phyloP scores from a whole-genome alignment of 2,329 filamentous ascomycete species.

The Magnaporthiopsis rhizophila region DNA sequence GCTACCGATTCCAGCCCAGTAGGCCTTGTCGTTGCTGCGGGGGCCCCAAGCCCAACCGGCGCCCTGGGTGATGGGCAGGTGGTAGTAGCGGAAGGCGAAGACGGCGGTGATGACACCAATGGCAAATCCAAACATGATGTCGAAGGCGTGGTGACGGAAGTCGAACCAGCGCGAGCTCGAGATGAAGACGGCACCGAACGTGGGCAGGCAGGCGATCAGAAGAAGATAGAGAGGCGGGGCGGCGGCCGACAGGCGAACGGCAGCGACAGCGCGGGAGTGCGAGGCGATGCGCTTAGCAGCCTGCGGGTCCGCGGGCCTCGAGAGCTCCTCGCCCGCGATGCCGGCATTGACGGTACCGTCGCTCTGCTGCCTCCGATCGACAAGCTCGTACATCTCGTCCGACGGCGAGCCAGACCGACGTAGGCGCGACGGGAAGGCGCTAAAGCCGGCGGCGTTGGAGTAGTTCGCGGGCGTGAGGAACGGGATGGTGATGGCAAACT shows the following conservation, averaged over 20 bases:
- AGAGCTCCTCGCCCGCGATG: slow-evolving; percentile 18
- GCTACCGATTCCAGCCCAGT: slow-evolving; percentile 65
- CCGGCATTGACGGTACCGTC: slow-evolving; percentile 12
- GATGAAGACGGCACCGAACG: slow-evolving; percentile 71
- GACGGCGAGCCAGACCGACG: slow-evolving; percentile 32
- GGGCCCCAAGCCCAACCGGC: slow-evolving; percentile 88
- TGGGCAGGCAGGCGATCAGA: slow-evolving; percentile 59
- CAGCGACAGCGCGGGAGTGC: slow-evolving; percentile 33
- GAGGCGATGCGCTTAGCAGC: slow-evolving; percentile 22
- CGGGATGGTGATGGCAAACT: slow-evolving; percentile 67
- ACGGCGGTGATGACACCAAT: slow-evolving; percentile 66
- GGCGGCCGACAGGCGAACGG: slow-evolving; percentile 64
- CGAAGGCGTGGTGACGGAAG: slow-evolving; percentile 86
- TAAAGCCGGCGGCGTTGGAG: slow-evolving; percentile 39
- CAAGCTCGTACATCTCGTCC: slow-evolving; percentile 23
- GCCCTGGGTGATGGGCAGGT: slow-evolving; percentile 69
- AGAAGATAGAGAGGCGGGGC: slow-evolving; percentile 77
- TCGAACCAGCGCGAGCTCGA: slow-evolving; percentile 81
- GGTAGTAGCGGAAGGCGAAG: slow-evolving; percentile 78
- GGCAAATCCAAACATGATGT: slow-evolving; percentile 76
- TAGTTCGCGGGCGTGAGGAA: slow-evolving; percentile 49
- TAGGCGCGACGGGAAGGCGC: slow-evolving; percentile 69
- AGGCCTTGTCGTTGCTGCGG: slow-evolving; percentile 63
- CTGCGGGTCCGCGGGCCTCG: slow-evolving; percentile 21
- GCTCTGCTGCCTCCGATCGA: slow-evolving; percentile 12